Base-by-base conservation (phyloP, 192 early-diverging fungal species). In the Rhizophagus sp. region DNA sequence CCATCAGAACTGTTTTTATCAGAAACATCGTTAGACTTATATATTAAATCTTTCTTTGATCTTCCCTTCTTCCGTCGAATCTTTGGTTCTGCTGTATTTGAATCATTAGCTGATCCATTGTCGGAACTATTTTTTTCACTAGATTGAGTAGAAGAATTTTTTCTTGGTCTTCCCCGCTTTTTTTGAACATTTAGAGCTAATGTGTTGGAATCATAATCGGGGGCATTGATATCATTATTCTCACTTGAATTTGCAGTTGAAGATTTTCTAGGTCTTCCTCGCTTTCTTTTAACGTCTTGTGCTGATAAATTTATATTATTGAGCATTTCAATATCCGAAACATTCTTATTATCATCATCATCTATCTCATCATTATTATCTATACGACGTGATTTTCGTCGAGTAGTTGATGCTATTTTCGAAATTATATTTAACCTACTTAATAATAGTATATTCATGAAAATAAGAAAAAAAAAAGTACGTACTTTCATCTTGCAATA, bases 151-250 rank as follows among this genome's bases (percentile, higher is more conserved):
- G 27, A n/a, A 22, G 69, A 41, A 39, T 36, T 71, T n/a, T 71
- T 71, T 19, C 34, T 30, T n/a, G 19, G 39, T 71, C 69, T 33
- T n/a, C 69, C 69, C 33, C 69, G 69, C 36, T 41, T 71, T 71
- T 41, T 71, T 19, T 30, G 36, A 39, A n/a, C 12, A 57, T 33
- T 30, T 13, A 25, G 15, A 8, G 25, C 52, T 33, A 27, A 33
- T 15, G 50, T 57, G 19, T 57, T 57, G 4, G 52, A 19, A 0
- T 30, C 69, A 39, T 36, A 9, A 34, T 44, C 19, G 4, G 27
- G 10, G 47, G 9, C 10, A 30, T 33, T 66, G 12, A 19, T n/a
- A 24, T 63, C 19, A 25, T 63, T 63, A 22, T 66, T 27, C 10
- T 25, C 25, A 13, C 64, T 25, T 27, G 25, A 65, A 27, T 65